Evolutionary conservation across 2,329 filamentous ascomycete species (phyloP).

Genomic region (Penicillium brevicompactum): DNA sequence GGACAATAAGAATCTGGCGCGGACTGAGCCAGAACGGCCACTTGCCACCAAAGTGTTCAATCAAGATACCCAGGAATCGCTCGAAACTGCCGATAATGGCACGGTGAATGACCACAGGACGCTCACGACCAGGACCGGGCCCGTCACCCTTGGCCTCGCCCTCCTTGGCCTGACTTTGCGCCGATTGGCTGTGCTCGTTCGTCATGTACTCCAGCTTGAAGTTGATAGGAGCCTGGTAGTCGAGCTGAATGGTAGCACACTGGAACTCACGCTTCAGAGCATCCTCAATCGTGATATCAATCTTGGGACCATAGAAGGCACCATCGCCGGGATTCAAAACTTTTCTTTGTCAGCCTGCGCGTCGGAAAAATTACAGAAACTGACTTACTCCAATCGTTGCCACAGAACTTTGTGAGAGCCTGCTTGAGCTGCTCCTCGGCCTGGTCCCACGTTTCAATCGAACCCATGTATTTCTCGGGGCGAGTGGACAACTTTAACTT

Average conservation of each 20-base stretch:
- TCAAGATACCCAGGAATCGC: constrained; percentile 54
- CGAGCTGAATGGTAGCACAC: constrained; percentile 91
- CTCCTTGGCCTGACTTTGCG: constrained; percentile 36
- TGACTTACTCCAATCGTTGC: constrained; percentile 67
- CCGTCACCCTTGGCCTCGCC: constrained; percentile 43
- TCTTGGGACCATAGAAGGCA: constrained; percentile 98
- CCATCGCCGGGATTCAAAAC: constrained; percentile 66
- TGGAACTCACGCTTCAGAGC: constrained; percentile 82
- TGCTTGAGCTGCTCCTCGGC: constrained; percentile 80
- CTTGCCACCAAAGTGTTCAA: constrained; percentile 54
- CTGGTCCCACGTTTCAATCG: constrained; percentile 82
- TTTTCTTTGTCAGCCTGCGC: too few species aligned
- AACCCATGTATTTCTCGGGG: constrained; percentile 84
- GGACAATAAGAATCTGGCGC: constrained; percentile 53
- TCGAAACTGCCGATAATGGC: constrained; percentile 55
- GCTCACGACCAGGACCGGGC: constrained; percentile 46
- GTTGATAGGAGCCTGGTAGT: constrained; percentile 82
- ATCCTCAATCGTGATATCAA: constrained; percentile 93
- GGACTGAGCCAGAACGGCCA: constrained; percentile 58
- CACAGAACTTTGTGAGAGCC: constrained; percentile 76
- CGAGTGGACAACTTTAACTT: constrained; percentile 93
- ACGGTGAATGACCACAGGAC: constrained; percentile 55
- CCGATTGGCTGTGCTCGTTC: constrained; percentile 60
- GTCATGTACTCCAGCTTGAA: constrained; percentile 88
- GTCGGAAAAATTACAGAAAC: too few species aligned